Base-by-base conservation (phyloP, 2,329 filamentous ascomycete genomes). In the Fusarium sp. region DNA sequence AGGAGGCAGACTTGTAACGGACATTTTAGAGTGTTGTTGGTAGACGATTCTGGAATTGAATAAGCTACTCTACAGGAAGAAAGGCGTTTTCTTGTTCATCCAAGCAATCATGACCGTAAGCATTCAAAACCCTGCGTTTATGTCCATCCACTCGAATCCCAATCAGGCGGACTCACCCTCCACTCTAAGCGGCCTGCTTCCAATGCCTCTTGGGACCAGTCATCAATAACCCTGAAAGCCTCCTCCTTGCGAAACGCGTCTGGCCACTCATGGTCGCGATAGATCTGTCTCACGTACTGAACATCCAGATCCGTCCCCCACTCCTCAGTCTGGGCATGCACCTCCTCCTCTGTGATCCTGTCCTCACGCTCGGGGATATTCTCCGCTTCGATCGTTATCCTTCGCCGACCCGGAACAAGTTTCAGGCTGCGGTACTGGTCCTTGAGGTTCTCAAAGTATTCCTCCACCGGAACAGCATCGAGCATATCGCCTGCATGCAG, bases 201-300 rank as follows among this genome's bases (percentile, higher is more conserved):
- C 19, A 19, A 19, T 19, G 19, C 3, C 19, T 19, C 4, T 19
- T 19, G 19, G 19, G 19, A 19, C 19, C 23, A 48, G 13, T 38
- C 45, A 7, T 43, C 47, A 43, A 50, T n/a, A 6, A 15, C 29
- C n/a, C 43, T 36, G 11, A 15, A 32, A 2, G 61, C 61, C 36
- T 74, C 70, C 37, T 63, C 50, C 57, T 70, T 73, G 27, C 62
- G 64, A 55, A 74, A 76, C 27, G 67, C 46, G 36, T 73, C 50
- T 8, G 72, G 74, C 73, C 73, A 76, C 17, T 72, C 70, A 45
- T 76, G 65, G 25, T 68, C 61, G 9, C 67, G 65, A 46, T 73
- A 76, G 21, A 76, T 65, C 9, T 65, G 63, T 27, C 52, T 50
- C 2, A 57, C 53, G 7, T 33, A 33, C 13, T 33, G 13, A 4